phyloP scores from a whole-genome alignment of 2,329 filamentous ascomycete species.

The Aspergillus candidus region DNA sequence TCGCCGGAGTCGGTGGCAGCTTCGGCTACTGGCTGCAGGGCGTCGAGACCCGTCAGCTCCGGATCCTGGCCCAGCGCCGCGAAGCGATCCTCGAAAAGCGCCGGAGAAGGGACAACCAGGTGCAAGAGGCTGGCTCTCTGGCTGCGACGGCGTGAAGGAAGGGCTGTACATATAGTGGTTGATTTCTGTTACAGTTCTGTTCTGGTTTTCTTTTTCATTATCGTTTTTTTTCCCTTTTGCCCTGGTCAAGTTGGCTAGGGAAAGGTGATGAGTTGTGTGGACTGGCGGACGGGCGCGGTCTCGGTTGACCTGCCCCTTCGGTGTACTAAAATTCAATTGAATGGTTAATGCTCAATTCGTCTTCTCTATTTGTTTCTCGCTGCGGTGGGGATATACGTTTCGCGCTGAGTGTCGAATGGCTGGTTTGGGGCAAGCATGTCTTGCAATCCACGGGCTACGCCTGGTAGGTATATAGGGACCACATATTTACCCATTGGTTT shows the following conservation, averaged over 20 bases:
- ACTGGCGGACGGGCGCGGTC: neutral
- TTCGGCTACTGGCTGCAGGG: slow-evolving; percentile 97
- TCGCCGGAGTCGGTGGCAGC: slow-evolving; percentile 75
- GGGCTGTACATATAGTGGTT: neutral
- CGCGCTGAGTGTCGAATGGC: no score
- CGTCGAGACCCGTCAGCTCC: slow-evolving; percentile 75
- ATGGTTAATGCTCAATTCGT: slow-evolving; percentile 14
- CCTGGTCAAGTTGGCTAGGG: neutral
- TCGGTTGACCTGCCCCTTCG: slow-evolving; percentile 7
- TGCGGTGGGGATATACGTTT: no score
- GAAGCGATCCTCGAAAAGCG: slow-evolving; percentile 81
- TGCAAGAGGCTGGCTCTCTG: slow-evolving; percentile 30
- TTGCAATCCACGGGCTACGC: no score
- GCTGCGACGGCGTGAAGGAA: slow-evolving; percentile 31
- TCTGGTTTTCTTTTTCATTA: neutral
- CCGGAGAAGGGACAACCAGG: slow-evolving; percentile 61
- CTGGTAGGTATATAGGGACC: no score
- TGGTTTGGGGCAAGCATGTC: no score
- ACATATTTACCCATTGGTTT: no score
- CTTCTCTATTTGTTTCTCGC: no score
- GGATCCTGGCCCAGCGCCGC: slow-evolving; percentile 71
- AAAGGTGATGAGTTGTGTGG: neutral
- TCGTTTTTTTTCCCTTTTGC: slow-evolving; percentile 3
- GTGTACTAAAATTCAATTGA: slow-evolving; percentile 28
- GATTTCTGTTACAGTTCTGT: neutral